Conservation (phyloP, 2,329 filamentous ascomycete genomes). For the Fusarium sp. region DNA sequence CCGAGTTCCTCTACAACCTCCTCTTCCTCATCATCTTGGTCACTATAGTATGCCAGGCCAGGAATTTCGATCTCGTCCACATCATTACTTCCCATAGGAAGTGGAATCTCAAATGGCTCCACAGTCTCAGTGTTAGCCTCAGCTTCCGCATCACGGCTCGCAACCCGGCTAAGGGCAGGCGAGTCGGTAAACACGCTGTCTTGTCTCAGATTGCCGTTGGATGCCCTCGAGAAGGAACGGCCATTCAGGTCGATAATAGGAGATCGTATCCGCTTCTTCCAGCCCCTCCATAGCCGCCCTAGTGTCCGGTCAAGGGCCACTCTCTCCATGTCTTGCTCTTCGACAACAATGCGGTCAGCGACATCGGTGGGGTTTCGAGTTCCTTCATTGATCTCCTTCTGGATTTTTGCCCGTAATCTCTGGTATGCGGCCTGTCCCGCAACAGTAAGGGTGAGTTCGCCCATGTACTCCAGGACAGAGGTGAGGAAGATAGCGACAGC, state of each 20-base stretch:
- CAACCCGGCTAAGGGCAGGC: slow-evolving; percentile 46
- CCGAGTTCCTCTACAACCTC: slow-evolving; percentile 47
- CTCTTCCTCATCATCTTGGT: slow-evolving; percentile 66
- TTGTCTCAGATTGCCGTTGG: slow-evolving; percentile 47
- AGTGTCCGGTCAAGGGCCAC: slow-evolving; percentile 89
- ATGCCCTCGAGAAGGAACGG: slow-evolving; percentile 62
- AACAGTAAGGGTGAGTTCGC: slow-evolving; percentile 88
- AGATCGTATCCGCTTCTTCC: slow-evolving; percentile 85
- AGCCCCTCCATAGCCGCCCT: slow-evolving; percentile 90
- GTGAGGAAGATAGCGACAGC: slow-evolving; percentile 96
- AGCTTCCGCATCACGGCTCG: slow-evolving; percentile 47
- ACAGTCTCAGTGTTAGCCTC: slow-evolving; percentile 44
- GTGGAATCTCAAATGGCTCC: slow-evolving; percentile 64
- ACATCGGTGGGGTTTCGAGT: slow-evolving; percentile 58
- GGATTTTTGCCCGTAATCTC: slow-evolving; percentile 68
- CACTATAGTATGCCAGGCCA: slow-evolving; percentile 70
- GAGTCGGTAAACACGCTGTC: slow-evolving; percentile 54
- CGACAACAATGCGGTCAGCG: slow-evolving; percentile 79
- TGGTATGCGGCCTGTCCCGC: slow-evolving; percentile 86
- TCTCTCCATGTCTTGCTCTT: slow-evolving; percentile 92
- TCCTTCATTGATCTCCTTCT: slow-evolving; percentile 68
- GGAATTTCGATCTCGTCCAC: slow-evolving; percentile 84
- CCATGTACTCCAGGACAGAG: slow-evolving; percentile 92
- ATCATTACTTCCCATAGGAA: slow-evolving; percentile 75
- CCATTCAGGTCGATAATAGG: slow-evolving; percentile 61